Percentiles rank a stretch among this genome's conserved stretches.
Evolutionary conservation across 2,329 filamentous ascomycete genomes (phyloP).

Genomic region (Colletotrichum eremochloae): DNA sequence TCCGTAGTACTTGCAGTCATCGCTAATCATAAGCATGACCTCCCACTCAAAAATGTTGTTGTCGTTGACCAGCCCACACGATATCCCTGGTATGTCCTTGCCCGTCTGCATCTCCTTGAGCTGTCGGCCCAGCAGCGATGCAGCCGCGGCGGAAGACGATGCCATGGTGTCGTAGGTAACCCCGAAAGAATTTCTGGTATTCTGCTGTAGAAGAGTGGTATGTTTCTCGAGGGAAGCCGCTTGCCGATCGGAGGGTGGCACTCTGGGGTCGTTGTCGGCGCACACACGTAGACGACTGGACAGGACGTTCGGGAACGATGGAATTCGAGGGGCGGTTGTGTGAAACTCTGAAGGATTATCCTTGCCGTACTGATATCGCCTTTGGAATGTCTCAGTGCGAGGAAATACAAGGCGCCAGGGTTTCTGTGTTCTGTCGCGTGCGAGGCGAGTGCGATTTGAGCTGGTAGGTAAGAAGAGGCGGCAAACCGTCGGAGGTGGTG

Average conservation of each 20-base stretch:
- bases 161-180: constrained; percentile 49
- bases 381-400: not conserved
- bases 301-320: not conserved
- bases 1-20: constrained; percentile 93
- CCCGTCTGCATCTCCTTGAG: constrained; percentile 94
- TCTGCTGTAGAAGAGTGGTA: not conserved
- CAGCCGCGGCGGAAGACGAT: constrained; percentile 68
- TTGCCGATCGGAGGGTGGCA: constrained; percentile 4
- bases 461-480: not conserved
- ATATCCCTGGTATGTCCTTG: constrained; percentile 94
- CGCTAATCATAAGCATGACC: constrained; percentile 98
- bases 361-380: not conserved
- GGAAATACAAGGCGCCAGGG: not conserved
- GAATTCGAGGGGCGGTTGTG: not conserved
- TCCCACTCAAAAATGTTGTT: constrained; percentile 98
- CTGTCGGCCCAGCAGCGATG: constrained; percentile 83
- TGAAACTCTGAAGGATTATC: not conserved
- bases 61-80: constrained; percentile 86
- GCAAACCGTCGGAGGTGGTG: constrained; percentile 12
- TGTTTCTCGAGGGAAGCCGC: not conserved
- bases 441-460: not conserved
- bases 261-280: not conserved
- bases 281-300: not conserved
- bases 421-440: not conserved
- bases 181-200: too few relatives aligned